Evolutionary conservation across 495 filamentous ascomycete species (phyloP), one percentile per base, ranked within the genome.

Genomic region (Tuber microsphaerosporum): DNA sequence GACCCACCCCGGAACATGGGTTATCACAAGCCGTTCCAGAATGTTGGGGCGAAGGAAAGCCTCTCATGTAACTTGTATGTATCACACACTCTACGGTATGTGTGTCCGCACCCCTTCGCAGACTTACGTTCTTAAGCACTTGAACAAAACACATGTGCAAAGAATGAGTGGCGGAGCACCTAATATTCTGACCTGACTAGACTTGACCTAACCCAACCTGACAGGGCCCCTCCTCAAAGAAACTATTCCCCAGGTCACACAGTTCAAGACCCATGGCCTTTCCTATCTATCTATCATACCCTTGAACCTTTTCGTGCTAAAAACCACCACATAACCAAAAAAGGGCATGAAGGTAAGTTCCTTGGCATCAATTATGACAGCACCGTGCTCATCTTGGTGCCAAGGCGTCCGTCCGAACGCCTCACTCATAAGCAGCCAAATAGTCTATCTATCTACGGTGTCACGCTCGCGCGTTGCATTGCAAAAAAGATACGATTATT

Each of bases 1-100:
- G 31, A 75, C 61, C 43, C 26, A 68, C 75, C 41, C 74, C 70
- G 45, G 76, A 45, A 48, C 71, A 79, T 79, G 48, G 41, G 72
- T 79, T 75, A 71, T 79, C 77, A 73, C 73, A 79, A 73, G 70
- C 61, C 48, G 41, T 68, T n/a, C 56, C 45, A 9, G 22, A 68
- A 12, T 14, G 51, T n/a, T 61, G 51, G 22, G n/a, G n/a, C 51
- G 9, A 61, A 31, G n/a, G 10, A 14, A 26, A n/a, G 0, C 22
- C 51, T 26, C 51, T 7, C 20, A 10, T 9, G 46, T 51, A 43
- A 43, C 42, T 43, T 5, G 10, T 61, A 26, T 61, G 42, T 12
- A 43, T 43, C 42, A 41, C 39, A 41, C 39, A 41, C 4, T 41
- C 39, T 41, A 41, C 39, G 39, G 39, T 41, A 41, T 41, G 39